Conservation (phyloP, 2,329 filamentous ascomycete species). For the Ilyonectria sp. region DNA sequence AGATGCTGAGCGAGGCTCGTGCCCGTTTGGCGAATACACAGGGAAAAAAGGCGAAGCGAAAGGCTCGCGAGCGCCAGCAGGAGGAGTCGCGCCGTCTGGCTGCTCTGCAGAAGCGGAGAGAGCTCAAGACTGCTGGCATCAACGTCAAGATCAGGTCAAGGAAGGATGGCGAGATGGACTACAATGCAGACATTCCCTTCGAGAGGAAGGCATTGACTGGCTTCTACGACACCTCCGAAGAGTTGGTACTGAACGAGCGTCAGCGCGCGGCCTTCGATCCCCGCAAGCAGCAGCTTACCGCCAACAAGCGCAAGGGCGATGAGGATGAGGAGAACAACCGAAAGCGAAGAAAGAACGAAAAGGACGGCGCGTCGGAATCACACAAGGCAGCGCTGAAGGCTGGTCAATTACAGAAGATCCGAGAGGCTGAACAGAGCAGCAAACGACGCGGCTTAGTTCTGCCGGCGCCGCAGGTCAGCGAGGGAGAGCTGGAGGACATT, state of each 20-base stretch:
- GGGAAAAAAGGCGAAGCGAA: slow-evolving; percentile 98
- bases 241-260: slow-evolving; percentile 84
- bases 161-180: slow-evolving; percentile 98
- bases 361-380: slow-evolving; percentile 82
- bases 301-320: slow-evolving; percentile 93
- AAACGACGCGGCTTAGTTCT: slow-evolving; percentile 88
- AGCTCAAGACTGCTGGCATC: slow-evolving; percentile 97
- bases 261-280: slow-evolving; percentile 92
- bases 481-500: slow-evolving; percentile 94
- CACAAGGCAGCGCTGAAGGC: slow-evolving; percentile 92
- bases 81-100: slow-evolving; percentile 94
- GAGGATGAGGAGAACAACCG: slow-evolving; percentile 86
- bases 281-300: slow-evolving; percentile 88
- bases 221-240: slow-evolving; percentile 94
- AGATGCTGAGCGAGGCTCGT: slow-evolving; percentile 98
- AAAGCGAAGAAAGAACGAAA: slow-evolving; percentile 92
- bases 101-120: slow-evolving; percentile 92
- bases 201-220: slow-evolving; percentile 91
- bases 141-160: slow-evolving; percentile 95
- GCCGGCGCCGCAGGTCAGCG: slow-evolving; percentile 91
- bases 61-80: slow-evolving; percentile 94
- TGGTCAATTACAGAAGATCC: slow-evolving; percentile 92
- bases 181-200: slow-evolving; percentile 98
- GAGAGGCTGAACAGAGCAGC: slow-evolving; percentile 97
- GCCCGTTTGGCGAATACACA: slow-evolving; percentile 97